phyloP scores from a whole-genome alignment of 2,329 filamentous ascomycete species.

The Incumbomyces lentus region DNA sequence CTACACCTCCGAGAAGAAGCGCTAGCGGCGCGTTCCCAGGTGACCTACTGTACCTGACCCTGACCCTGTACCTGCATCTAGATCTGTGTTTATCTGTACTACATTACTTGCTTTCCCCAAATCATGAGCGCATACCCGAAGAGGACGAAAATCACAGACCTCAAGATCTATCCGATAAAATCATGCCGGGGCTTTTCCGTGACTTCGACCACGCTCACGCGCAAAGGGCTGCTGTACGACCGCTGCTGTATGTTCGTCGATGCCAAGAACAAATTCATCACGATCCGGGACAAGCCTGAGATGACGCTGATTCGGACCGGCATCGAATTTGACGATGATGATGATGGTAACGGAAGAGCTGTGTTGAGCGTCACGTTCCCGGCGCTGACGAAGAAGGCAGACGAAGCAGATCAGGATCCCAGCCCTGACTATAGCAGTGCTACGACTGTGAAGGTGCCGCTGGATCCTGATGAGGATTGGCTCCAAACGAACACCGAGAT shows the following conservation, averaged over 20 bases:
- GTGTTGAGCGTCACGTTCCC: slow-evolving; percentile 40
- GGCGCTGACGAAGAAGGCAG: slow-evolving; percentile 14
- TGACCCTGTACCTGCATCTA: too few species aligned
- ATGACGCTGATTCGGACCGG: slow-evolving; percentile 54
- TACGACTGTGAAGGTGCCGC: slow-evolving; percentile 41
- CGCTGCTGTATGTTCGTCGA: slow-evolving; percentile 58
- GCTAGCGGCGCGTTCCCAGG: too few species aligned
- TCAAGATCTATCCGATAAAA: slow-evolving; percentile 56
- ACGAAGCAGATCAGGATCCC: not conserved
- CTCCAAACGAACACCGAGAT: slow-evolving; percentile 43
- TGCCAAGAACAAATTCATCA: slow-evolving; percentile 43
- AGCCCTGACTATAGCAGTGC: slow-evolving; percentile 21
- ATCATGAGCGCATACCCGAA: slow-evolving; percentile 3
- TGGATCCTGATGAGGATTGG: slow-evolving; percentile 45
- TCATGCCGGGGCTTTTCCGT: slow-evolving; percentile 54
- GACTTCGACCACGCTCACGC: slow-evolving; percentile 40
- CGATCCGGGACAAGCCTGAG: slow-evolving; percentile 49
- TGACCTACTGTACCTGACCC: too few species aligned
- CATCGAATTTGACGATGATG: slow-evolving; percentile 33
- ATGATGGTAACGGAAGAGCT: slow-evolving; percentile 29
- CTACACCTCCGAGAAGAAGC: too few species aligned
- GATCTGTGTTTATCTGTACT: too few species aligned
- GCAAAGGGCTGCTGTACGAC: slow-evolving; percentile 51
- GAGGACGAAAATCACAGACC: slow-evolving; percentile 17
- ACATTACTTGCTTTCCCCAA: too few species aligned